Base-by-base conservation (phyloP, 768 basidiomycete genomes). In the Mycena belliarum region DNA sequence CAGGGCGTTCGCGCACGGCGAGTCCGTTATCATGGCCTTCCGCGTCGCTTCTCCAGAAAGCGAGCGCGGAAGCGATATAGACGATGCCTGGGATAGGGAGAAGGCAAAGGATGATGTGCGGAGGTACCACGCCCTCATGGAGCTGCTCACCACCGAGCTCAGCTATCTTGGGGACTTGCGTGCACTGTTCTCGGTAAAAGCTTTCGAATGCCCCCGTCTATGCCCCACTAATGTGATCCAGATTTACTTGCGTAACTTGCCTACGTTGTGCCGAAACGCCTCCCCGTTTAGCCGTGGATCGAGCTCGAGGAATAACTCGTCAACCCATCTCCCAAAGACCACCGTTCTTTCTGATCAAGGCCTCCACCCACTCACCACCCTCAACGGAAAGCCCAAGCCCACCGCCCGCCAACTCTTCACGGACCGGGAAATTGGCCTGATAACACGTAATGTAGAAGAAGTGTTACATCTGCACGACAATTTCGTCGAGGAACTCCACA, bases 61-160 rank as follows among this genome's bases (percentile, higher is more conserved):
- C 55, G 52, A 53, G 4, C 29, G 41, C 38, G 55, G 51, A 43
- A 55, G 59, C 49, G 52, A 59, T 18, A 25, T 33, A 10, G 54
- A 37, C 47, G 62, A 54, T 18, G 42, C 57, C 28, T 69, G 66
- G 64, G 69, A 68, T 44, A 66, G 59, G 21, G 73, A 74, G 55
- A 75, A 69, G 61, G 59, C 57, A 38, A 83, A 80, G 64, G 85
- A 87, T 46, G 67, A 75, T 33, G 63, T 77, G 15, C 70, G 84
- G 47, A 79, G 76, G 53, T 87, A 82, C 61, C 88, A 97, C 66
- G 89, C 93, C 7, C 81, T 98, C 48, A 79, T 85, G 63, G 96
- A 98, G 73, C 76, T 98, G 38, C 79, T 98, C 24, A 78, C 83
- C 55, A 95, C 94, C 1, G 96, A 98, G 75, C 76, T 84, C 20